phyloP scores from a whole-genome alignment of 78 protist species.

The Diacronema lutheri region DNA sequence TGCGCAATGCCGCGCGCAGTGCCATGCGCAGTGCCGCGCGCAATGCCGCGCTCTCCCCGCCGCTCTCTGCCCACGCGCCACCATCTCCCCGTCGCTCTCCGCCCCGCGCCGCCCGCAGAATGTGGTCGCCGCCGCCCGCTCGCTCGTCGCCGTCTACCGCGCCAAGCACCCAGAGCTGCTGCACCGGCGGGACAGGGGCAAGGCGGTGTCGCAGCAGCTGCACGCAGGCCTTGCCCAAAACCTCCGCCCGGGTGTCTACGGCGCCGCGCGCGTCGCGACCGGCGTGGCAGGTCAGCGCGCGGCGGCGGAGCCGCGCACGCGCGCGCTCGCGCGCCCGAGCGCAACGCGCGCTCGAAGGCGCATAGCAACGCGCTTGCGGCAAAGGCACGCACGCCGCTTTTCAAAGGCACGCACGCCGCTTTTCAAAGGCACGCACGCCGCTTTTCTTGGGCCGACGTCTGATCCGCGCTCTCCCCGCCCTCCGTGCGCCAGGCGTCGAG shows the following conservation, averaged over 20 bases:
- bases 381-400: too few relatives aligned
- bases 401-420: too few relatives aligned
- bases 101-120: constrained; percentile 42
- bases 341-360: background rate
- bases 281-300: background rate
- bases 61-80: background rate
- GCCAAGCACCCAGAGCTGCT: constrained; percentile 73
- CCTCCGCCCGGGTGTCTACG: too few relatives aligned
- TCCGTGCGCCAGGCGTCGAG: background rate
- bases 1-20: too few relatives aligned
- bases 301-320: background rate
- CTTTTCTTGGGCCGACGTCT: background rate
- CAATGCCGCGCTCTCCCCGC: too few relatives aligned
- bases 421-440: background rate
- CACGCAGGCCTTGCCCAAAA: too few relatives aligned
- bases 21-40: too few relatives aligned
- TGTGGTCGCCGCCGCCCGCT: constrained; percentile 73
- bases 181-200: constrained; percentile 63
- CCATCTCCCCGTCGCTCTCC: background rate
- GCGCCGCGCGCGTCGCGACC: background rate
- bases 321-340: background rate
- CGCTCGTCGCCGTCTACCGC: constrained; percentile 71
- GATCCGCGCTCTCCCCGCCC: background rate
- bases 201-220: too few relatives aligned
- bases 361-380: background rate